Base-by-base conservation (phyloP, 257 asterid genomes). In the Forsythia suspensa region DNA sequence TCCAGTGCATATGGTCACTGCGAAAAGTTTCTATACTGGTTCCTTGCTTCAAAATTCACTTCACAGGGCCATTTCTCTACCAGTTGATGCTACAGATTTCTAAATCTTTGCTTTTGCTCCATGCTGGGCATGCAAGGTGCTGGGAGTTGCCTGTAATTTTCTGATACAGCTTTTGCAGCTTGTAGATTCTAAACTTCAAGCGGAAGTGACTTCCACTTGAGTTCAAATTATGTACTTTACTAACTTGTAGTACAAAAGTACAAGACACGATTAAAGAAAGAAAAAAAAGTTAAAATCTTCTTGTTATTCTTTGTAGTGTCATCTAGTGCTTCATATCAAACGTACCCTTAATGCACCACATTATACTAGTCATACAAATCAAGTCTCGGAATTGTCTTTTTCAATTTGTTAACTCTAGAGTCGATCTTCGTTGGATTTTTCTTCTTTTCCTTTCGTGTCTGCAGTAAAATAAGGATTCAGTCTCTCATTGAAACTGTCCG, bases 71-170 rank as follows among this genome's bases (percentile, higher is more conserved):
- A 85, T 83, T 79, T 89, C 97, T 52, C 87, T 90, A 2, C 94
- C 96, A 2, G 93, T 90, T 76, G 96, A 88, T n/a, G 88, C 95
- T 40, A 82, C 91, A 21, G 94, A 91, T 77, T 84, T 79, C 87
- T 90, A 81, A 82, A 16, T 13, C 52, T 48, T 59, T 71, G 63
- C 65, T 7, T 77, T 68, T 36, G 48, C 66, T 46, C 63, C 38
- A 39, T 51, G 41, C n/a, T 76, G 68, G 76, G 81, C 24, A 24
- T 24, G 24, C 24, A 24, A 24, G 24, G 24, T 24, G 24, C 24
- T 76, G 68, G 76, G 81, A 52, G 40, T 51, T 69, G 71, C 71
- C 34, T 29, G 34, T 29, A 29, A 29, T 29, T 29, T 29, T 29
- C 34, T 29, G 34, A 29, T 29, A 79, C 67, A 55, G 66, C 48